These are phyloP conservation scores for Suaeda aralocaspica DNA, from an alignment of 148 eudicot genomes.

Conservation along the genomic window DNA sequence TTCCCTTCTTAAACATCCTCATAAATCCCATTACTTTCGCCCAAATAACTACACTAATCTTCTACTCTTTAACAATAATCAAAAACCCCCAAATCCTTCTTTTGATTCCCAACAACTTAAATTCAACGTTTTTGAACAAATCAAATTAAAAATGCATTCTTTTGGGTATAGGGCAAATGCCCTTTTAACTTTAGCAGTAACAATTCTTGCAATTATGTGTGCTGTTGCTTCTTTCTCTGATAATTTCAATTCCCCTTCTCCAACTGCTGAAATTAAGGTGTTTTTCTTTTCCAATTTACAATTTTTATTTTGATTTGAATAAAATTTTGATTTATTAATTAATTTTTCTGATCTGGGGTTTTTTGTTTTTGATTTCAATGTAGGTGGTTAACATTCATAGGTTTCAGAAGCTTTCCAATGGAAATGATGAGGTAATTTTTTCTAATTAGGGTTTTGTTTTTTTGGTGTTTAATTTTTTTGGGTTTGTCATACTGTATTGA, in stretches of 20 bases:
- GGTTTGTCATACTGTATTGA: not conserved
- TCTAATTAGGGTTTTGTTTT: not conserved
- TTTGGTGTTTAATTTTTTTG: slow-evolving; percentile 9
- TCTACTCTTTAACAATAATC: no score
- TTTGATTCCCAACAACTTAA: no score
- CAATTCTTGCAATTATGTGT: slow-evolving; percentile 75
- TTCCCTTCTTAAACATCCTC: no score
- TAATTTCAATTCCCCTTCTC: slow-evolving; percentile 62
- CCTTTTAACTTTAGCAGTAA: slow-evolving; percentile 62
- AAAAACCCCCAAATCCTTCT: no score
- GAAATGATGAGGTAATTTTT: slow-evolving; percentile 82
- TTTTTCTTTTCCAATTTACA: not conserved
- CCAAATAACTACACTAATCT: no score
- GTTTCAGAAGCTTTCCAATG: slow-evolving; percentile 68
- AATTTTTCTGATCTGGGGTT: slow-evolving; percentile 17
- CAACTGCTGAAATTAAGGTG: slow-evolving; percentile 62
- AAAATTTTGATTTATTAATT: not conserved
- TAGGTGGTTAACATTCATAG: slow-evolving; percentile 76
- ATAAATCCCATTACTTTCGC: no score
- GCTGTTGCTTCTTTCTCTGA: slow-evolving; percentile 84
- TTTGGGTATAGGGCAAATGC: slow-evolving; percentile 86
- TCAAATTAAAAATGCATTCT: slow-evolving; percentile 56
- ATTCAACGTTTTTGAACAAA: no score
- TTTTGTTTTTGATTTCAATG: slow-evolving; percentile 3
- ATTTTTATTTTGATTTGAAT: not conserved